Conservation (phyloP, 2,329 filamentous ascomycete genomes). For the Shiraia bambusicola region DNA sequence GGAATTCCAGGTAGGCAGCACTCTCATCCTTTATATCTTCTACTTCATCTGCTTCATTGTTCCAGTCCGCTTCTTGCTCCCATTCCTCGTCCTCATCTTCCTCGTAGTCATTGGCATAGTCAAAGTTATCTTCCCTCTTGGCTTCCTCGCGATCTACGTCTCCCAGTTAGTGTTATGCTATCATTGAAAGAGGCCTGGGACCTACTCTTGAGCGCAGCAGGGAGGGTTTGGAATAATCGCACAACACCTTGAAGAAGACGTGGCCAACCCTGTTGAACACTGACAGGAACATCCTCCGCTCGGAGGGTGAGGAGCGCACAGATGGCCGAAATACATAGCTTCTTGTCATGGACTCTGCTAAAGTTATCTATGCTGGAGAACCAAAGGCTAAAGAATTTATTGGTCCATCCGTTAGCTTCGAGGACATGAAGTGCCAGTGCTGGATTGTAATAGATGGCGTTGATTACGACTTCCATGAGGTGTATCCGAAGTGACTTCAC, state of each 20-base stretch:
- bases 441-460: conserved; percentile 96
- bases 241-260: conserved; percentile 86
- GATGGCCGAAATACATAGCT: conserved; percentile 93
- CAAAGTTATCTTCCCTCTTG: conserved; percentile 78
- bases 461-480: conserved; percentile 98
- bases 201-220: conserved; percentile 80
- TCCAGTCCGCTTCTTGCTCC: conserved; percentile 73
- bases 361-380: conserved; percentile 95
- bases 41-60: conserved; percentile 63
- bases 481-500: conserved; percentile 94
- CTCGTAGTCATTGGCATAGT: conserved; percentile 71
- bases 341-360: conserved; percentile 95
- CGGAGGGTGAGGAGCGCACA: conserved; percentile 78
- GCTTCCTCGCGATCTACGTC: conserved; percentile 80
- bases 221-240: conserved; percentile 86
- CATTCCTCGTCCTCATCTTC: conserved; percentile 80
- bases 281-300: conserved; percentile 81
- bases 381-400: conserved; percentile 98
- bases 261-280: conserved; percentile 93
- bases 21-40: conserved; percentile 82
- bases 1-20: conserved; percentile 90
- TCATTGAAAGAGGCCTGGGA: conserved; percentile 7
- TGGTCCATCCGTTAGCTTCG: conserved; percentile 92
- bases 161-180: conserved; percentile 25
- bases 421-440: conserved; percentile 79